These are phyloP conservation scores for Suillus subalutaceus DNA, from an alignment of 768 basidiomycete genomes.

Conservation along the genomic window DNA sequence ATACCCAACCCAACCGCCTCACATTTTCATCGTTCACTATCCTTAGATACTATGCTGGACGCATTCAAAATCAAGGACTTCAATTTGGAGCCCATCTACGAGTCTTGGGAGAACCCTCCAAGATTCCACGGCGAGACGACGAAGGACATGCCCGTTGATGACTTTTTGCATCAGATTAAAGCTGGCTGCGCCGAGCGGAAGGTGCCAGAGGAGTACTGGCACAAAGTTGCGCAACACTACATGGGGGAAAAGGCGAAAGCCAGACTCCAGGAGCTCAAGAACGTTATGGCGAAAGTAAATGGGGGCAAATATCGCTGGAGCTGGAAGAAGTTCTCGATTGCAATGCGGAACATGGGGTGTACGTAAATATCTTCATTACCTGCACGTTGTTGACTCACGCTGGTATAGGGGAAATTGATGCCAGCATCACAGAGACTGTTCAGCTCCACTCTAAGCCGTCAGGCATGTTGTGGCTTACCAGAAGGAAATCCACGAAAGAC, in stretches of 20 bases:
- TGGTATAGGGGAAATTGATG: slow-evolving; percentile 67
- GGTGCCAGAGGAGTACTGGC: slow-evolving; percentile 81
- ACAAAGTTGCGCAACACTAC: slow-evolving; percentile 78
- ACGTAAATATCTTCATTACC: slow-evolving; percentile 33
- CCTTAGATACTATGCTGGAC: slow-evolving; percentile 51
- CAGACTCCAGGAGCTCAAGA: slow-evolving; percentile 69
- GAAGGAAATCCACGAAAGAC: slow-evolving; percentile 47
- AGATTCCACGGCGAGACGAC: slow-evolving; percentile 67
- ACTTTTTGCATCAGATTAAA: slow-evolving; percentile 75
- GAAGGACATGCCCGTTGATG: slow-evolving; percentile 70
- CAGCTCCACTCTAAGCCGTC: slow-evolving; percentile 53
- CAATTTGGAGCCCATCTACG: slow-evolving; percentile 69
- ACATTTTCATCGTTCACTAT: neutral
- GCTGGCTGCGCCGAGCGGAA: slow-evolving; percentile 70
- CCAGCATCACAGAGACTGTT: slow-evolving; percentile 58
- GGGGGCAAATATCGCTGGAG: slow-evolving; percentile 81
- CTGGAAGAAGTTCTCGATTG: slow-evolving; percentile 82
- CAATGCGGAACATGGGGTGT: slow-evolving; percentile 85
- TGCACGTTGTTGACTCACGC: neutral
- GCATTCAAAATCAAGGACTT: slow-evolving; percentile 82
- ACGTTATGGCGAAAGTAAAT: slow-evolving; percentile 72
- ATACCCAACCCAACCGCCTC: neutral
- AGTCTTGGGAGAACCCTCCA: slow-evolving; percentile 68
- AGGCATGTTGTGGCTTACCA: slow-evolving; percentile 56
- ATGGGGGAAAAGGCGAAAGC: slow-evolving; percentile 71